phyloP scores from a whole-genome alignment of 73 alveolate genomes.

The Tetrahymena borealis region DNA sequence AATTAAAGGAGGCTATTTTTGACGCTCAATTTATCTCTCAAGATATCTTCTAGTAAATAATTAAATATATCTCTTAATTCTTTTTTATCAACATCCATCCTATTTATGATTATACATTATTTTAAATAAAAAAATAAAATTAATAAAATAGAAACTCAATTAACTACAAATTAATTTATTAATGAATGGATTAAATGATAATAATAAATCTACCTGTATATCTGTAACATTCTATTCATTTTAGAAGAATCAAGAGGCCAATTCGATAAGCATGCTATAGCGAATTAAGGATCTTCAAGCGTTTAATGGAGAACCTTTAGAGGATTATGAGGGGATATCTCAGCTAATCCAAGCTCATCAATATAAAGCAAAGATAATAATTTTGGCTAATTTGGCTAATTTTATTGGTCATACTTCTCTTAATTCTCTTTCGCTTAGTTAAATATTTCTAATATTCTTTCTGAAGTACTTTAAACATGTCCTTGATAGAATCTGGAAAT shows the following conservation, averaged over 20 bases:
- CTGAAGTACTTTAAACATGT: slow-evolving; percentile 56
- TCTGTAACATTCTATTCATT: slow-evolving; percentile 40
- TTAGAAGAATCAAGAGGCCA: slow-evolving; percentile 58
- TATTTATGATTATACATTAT: not conserved
- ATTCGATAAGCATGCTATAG: slow-evolving; percentile 57
- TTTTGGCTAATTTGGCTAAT: slow-evolving; percentile 22
- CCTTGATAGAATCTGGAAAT: slow-evolving; percentile 52
- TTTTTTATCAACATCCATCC: too few species aligned
- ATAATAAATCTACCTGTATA: not conserved
- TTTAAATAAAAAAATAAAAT: not conserved
- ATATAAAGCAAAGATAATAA: slow-evolving; percentile 34
- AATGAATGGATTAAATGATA: not conserved
- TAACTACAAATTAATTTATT: not conserved
- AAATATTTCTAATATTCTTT: slow-evolving; percentile 56
- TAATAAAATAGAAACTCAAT: not conserved
- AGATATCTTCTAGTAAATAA: too few species aligned
- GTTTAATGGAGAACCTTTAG: slow-evolving; percentile 52
- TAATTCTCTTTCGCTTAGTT: slow-evolving; percentile 39
- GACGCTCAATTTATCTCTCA: too few species aligned
- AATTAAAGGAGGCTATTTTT: too few species aligned
- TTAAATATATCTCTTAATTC: too few species aligned
- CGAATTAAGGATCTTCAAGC: slow-evolving; percentile 36
- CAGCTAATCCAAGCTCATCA: slow-evolving; percentile 58
- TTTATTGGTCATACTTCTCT: not conserved
- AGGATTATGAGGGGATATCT: slow-evolving; percentile 52